Conservation (phyloP, 192 early-diverging fungal species). For the Obelidium mucronatum region DNA sequence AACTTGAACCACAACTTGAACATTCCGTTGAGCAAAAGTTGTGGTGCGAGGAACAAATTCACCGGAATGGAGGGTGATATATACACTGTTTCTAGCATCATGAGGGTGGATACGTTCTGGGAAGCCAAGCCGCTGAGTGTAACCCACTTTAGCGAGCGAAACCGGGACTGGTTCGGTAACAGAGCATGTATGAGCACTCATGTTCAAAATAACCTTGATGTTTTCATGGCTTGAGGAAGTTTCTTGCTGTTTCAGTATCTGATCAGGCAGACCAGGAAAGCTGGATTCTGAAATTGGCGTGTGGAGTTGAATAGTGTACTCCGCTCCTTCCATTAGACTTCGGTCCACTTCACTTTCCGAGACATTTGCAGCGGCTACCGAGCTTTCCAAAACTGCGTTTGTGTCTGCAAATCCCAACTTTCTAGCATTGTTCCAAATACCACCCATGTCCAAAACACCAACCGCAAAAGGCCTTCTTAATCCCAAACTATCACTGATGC, state of each 20-base stretch:
- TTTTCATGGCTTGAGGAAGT: background rate
- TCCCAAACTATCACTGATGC: background rate
- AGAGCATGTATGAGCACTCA: slow-evolving; percentile 16
- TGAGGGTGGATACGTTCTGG: slow-evolving; percentile 55
- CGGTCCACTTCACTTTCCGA: slow-evolving; percentile 22
- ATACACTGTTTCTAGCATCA: slow-evolving; percentile 63
- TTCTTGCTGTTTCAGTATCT: slow-evolving; percentile 22
- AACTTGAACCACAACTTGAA: slow-evolving; percentile 68
- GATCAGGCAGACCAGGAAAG: slow-evolving; percentile 15
- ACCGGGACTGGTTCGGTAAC: slow-evolving; percentile 29
- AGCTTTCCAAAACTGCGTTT: slow-evolving; percentile 24
- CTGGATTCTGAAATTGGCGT: background rate
- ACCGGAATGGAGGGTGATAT: slow-evolving; percentile 63
- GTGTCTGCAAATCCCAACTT: slow-evolving; percentile 8
- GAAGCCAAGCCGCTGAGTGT: slow-evolving; percentile 65
- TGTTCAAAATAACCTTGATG: slow-evolving; percentile 32
- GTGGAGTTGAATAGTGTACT: slow-evolving; percentile 32
- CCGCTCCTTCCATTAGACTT: slow-evolving; percentile 24
- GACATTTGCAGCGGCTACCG: background rate
- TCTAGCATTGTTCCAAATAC: slow-evolving; percentile 45
- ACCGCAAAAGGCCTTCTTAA: slow-evolving; percentile 70
- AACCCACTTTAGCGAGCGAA: slow-evolving; percentile 7
- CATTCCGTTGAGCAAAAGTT: slow-evolving; percentile 52
- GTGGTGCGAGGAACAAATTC: slow-evolving; percentile 55
- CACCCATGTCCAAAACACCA: slow-evolving; percentile 60